A percentile compares a stretch with the other conserved stretches of the same genome.
phyloP scores from a whole-genome alignment of 768 basidiomycete species.

The Hypsizygus marmoreus region DNA sequence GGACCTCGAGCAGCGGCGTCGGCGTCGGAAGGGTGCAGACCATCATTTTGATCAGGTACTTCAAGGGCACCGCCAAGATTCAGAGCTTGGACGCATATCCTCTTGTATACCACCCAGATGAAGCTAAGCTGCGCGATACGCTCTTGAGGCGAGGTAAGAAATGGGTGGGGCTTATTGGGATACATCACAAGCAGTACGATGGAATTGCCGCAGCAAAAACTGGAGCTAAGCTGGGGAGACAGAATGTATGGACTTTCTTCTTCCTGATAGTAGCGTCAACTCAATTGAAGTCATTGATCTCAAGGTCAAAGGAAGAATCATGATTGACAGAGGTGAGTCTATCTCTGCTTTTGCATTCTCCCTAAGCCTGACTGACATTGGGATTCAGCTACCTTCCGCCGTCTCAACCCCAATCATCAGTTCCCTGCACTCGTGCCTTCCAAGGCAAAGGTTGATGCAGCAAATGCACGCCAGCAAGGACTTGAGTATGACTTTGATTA shows the following conservation, averaged over 20 bases:
- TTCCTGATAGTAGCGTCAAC: no score
- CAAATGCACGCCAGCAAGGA: no score
- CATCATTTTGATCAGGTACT: slow-evolving; percentile 39
- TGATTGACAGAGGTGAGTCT: slow-evolving; percentile 56
- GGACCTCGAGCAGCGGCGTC: slow-evolving; percentile 32
- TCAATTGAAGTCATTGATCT: slow-evolving; percentile 1
- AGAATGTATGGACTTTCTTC: slow-evolving; percentile 41
- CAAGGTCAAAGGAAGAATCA: slow-evolving; percentile 57
- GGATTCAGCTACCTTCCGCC: slow-evolving; percentile 46
- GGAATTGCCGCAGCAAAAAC: slow-evolving; percentile 48
- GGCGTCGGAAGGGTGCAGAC: slow-evolving; percentile 43
- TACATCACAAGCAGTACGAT: slow-evolving; percentile 59
- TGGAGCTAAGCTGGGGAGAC: slow-evolving; percentile 41
- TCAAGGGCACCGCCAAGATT: slow-evolving; percentile 55
- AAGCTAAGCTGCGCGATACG: slow-evolving; percentile 38
- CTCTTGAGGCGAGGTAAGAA: slow-evolving; percentile 54
- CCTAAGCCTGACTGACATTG: neutral
- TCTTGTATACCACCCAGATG: slow-evolving; percentile 50
- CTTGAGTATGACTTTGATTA: no score
- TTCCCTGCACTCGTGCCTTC: no score
- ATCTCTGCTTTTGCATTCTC: neutral
- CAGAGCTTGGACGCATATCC: slow-evolving; percentile 53
- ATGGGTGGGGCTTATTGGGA: slow-evolving; percentile 54
- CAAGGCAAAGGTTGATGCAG: no score
- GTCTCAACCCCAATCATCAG: slow-evolving; percentile 51